phyloP scores from a whole-genome alignment of 352 stramenopile genomes.

The Phytophthora ohioensis region DNA sequence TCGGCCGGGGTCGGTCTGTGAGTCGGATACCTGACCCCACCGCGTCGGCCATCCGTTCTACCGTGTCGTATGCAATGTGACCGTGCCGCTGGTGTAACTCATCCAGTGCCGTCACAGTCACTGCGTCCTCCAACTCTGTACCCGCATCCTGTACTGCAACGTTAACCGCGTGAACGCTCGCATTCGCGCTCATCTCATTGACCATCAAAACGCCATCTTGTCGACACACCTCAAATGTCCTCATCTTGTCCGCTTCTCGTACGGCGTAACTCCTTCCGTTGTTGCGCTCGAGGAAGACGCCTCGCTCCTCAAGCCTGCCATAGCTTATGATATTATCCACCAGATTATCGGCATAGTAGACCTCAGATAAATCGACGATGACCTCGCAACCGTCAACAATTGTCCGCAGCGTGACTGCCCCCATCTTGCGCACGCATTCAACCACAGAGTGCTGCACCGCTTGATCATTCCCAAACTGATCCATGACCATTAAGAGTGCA shows the following conservation, averaged over 20 bases:
- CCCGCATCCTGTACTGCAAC: background rate
- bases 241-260: background rate
- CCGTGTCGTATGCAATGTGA: constrained; percentile 10
- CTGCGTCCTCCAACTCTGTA: background rate
- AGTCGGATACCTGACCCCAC: background rate
- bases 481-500: constrained; percentile 18
- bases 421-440: too few relatives aligned
- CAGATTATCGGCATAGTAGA: too few relatives aligned
- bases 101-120: background rate
- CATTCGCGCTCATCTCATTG: background rate
- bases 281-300: background rate
- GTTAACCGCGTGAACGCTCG: background rate
- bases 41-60: constrained; percentile 1
- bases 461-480: constrained; percentile 9
- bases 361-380: too few relatives aligned
- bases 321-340: too few relatives aligned
- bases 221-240: background rate
- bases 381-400: too few relatives aligned
- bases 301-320: too few relatives aligned
- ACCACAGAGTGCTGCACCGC: background rate
- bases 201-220: constrained; percentile 7
- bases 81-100: background rate
- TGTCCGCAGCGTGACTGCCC: too few relatives aligned
- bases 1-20: background rate
- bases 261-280: background rate